These are phyloP conservation scores for Platanthera guangdongensis DNA, from an alignment of 106 monocot species.

Conservation along the genomic window DNA sequence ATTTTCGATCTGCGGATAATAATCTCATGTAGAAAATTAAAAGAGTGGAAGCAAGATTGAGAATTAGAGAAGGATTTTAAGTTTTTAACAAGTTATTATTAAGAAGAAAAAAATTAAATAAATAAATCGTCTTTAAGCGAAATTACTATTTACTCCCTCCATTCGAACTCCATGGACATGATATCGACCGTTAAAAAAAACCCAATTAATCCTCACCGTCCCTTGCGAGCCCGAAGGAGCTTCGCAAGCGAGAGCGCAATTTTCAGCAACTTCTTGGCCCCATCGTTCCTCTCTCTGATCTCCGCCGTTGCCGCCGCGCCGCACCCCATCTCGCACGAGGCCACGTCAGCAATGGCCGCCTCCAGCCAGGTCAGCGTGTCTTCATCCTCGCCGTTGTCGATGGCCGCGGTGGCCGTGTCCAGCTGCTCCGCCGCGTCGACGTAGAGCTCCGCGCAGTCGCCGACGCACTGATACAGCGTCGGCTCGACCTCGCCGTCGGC, in stretches of 20 bases:
- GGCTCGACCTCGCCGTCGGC: neutral
- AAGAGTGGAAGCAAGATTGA: no score
- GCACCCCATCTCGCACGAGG: conserved; percentile 1
- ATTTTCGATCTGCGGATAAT: no score
- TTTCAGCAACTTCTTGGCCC: neutral
- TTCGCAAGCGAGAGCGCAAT: neutral
- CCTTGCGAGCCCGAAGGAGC: neutral
- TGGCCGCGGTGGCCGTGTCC: conserved; percentile 3
- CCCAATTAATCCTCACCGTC: no score
- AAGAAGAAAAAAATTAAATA: no score
- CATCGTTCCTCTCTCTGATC: neutral
- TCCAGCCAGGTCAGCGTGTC: neutral
- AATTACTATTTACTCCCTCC: no score
- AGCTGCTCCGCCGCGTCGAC: conserved; percentile 1
- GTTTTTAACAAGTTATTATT: no score
- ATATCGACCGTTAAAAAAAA: no score
- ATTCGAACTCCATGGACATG: no score
- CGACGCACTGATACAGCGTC: neutral
- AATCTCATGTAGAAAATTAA: no score
- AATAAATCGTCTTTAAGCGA: no score
- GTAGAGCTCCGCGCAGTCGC: conserved; percentile 6
- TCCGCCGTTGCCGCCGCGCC: neutral
- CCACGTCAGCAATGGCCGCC: neutral
- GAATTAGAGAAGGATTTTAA: no score
- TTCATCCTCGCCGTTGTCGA: neutral